Evolutionary conservation across 148 eudicot genomes (phyloP).

Genomic region (Vaccinium darrowii): DNA sequence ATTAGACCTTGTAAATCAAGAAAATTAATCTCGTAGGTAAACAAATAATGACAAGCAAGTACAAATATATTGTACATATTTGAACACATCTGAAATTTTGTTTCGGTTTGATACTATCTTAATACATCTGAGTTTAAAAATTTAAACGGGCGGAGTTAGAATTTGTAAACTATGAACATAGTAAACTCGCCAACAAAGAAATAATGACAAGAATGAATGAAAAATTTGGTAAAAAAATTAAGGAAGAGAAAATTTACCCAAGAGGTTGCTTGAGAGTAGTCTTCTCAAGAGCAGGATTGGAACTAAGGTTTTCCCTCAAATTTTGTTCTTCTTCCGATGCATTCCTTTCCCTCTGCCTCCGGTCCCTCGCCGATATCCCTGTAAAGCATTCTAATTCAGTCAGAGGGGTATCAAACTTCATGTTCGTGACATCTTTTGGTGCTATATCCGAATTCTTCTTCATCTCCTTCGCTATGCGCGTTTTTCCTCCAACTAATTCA

Average conservation of each 20-base stretch:
- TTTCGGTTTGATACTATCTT: too few relatives aligned
- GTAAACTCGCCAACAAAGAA: too few relatives aligned
- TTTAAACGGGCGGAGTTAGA: too few relatives aligned
- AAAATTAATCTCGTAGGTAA: too few relatives aligned
- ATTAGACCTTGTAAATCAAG: neutral
- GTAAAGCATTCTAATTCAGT: too few relatives aligned
- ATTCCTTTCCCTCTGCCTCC: neutral
- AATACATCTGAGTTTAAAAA: too few relatives aligned
- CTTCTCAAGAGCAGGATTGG: neutral
- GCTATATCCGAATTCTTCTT: neutral
- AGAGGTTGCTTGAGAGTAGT: neutral
- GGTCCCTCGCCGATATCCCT: too few relatives aligned
- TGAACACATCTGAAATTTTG: too few relatives aligned
- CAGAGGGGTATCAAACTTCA: neutral
- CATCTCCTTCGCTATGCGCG: neutral
- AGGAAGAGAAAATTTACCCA: neutral
- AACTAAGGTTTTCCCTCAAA: neutral
- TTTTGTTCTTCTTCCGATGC: neutral
- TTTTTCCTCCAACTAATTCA: neutral
- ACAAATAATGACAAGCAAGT: neutral
- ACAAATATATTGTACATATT: too few relatives aligned
- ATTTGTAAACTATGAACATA: too few relatives aligned
- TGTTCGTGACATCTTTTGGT: neutral
- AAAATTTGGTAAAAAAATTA: too few relatives aligned
- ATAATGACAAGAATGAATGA: neutral